phyloP scores from a whole-genome alignment of 176 grass and related monocot genomes.

The Cenchrus americanus region DNA sequence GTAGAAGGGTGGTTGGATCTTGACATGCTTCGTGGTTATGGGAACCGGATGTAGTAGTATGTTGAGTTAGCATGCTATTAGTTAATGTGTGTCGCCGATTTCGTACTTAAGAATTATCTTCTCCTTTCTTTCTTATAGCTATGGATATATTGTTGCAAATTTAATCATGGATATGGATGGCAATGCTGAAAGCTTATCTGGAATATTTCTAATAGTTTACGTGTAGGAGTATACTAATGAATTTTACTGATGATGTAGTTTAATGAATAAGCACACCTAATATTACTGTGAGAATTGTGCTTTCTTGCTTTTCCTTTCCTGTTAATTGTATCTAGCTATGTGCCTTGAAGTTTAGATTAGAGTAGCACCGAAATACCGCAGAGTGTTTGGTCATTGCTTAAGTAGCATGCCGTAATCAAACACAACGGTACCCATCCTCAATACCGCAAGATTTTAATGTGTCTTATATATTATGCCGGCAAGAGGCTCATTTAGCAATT shows the following conservation, averaged over 20 bases:
- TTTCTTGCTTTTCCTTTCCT: slow-evolving; percentile 23
- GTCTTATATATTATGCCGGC: background rate
- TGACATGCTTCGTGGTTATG: slow-evolving; percentile 25
- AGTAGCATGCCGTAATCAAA: background rate
- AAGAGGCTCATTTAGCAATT: slow-evolving; percentile 26
- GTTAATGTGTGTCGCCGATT: slow-evolving; percentile 8
- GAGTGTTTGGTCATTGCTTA: background rate
- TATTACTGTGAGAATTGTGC: background rate
- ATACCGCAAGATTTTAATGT: background rate
- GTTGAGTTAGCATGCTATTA: slow-evolving; percentile 30
- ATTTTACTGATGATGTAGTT: slow-evolving; percentile 22
- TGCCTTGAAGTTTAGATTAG: slow-evolving; percentile 17
- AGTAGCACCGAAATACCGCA: background rate
- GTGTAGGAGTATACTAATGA: slow-evolving; percentile 8
- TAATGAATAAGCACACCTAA: slow-evolving; percentile 2
- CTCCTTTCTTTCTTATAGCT: slow-evolving; percentile 5
- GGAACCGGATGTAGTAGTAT: slow-evolving; percentile 4
- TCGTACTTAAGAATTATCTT: slow-evolving; percentile 7
- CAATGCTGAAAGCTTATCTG: slow-evolving; percentile 22
- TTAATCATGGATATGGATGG: slow-evolving; percentile 22
- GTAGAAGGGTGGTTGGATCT: background rate
- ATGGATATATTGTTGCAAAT: background rate
- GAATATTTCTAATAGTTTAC: slow-evolving; percentile 1
- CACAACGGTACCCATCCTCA: background rate
- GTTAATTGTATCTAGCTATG: background rate